Conservation (phyloP, 164 flowering plant species). For the Dillenia suffruticosa region DNA sequence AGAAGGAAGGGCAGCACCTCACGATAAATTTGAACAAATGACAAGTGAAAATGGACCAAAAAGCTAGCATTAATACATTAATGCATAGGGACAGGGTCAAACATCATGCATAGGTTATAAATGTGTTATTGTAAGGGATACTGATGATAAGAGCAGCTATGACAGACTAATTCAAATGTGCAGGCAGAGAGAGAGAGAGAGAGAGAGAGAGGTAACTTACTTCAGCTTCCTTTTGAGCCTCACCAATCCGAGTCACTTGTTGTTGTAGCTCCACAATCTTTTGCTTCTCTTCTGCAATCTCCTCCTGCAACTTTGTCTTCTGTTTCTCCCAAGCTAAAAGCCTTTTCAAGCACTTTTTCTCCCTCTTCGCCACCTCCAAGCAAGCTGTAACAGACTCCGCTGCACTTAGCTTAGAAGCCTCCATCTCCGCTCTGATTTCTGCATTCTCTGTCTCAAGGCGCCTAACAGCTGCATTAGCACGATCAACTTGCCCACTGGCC, state of each 20-base stretch:
- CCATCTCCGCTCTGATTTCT: slow-evolving; percentile 96
- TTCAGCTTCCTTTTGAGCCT: slow-evolving; percentile 71
- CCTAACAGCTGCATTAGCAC: slow-evolving; percentile 85
- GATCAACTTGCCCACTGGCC: slow-evolving; percentile 88
- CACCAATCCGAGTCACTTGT: slow-evolving; percentile 40
- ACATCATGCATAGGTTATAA: too few relatives aligned
- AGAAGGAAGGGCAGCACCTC: too few relatives aligned
- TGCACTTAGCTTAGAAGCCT: slow-evolving; percentile 93
- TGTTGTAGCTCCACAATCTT: slow-evolving; percentile 56
- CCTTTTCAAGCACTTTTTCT: slow-evolving; percentile 79
- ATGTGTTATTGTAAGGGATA: too few relatives aligned
- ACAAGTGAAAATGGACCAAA: too few relatives aligned
- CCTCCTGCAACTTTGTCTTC: slow-evolving; percentile 77
- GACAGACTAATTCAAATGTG: neutral
- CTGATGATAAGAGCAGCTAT: too few relatives aligned
- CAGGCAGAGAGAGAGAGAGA: neutral
- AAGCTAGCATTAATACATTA: too few relatives aligned
- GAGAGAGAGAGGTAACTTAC: slow-evolving; percentile 25
- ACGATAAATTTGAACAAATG: too few relatives aligned
- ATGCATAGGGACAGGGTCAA: too few relatives aligned
- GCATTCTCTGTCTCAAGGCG: slow-evolving; percentile 94
- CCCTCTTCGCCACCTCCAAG: slow-evolving; percentile 84
- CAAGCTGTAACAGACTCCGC: slow-evolving; percentile 74
- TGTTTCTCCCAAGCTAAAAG: slow-evolving; percentile 92
- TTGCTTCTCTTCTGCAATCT: slow-evolving; percentile 66